Evolutionary conservation across 1,139 yeast species (phyloP), one percentile per base, ranked within the genome.

Genomic region (Yamadazyma atmosphaerica): DNA sequence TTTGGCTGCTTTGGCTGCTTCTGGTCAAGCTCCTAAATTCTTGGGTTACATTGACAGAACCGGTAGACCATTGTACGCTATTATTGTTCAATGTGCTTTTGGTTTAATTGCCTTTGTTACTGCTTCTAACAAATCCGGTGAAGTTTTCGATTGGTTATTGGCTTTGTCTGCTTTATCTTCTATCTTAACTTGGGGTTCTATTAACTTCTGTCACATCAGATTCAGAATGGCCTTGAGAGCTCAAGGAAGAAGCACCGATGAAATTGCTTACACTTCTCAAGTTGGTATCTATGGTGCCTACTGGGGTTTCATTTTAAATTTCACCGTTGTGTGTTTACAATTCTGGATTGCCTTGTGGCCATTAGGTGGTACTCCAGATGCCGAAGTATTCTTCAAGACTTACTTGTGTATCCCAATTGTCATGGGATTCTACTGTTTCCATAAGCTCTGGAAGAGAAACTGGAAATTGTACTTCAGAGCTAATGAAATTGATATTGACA

Each of bases 131-230:
- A 68, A 81, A 41, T 79, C 85, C 59, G 80, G 75, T 44, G 74
- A 69, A 23, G 86, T 87, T 11, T 88, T 88, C 61, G 70, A 68
- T 49, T 88, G 96, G 96, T 68, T 88, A 54, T 68, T 86, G 57
- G 86, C 96, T 18, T 68, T 89, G 35, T 84, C 95, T 12, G 94
- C 95, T 42, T 77, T 87, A 47, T 83, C 94, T 33, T 83, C 95
- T 2, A 71, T 88, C 41, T 86, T 87, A 61, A 85, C 94, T 5
- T 87, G 95, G 95, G 80, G 80, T 29, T 80, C 90, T 14, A 85
- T 88, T 52, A 80, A 84, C 56, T 56, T 84, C 40, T 81, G 88
- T 51, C 95, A 83, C 51, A 68, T 88, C 43, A 76, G 95, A 60
- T 86, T 87, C 65, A 81, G 96, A 68, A 60, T 72, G 38, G 96